Base-by-base conservation (phyloP, 2,329 filamentous ascomycete species). In the Arthrobotrys megalospora region DNA sequence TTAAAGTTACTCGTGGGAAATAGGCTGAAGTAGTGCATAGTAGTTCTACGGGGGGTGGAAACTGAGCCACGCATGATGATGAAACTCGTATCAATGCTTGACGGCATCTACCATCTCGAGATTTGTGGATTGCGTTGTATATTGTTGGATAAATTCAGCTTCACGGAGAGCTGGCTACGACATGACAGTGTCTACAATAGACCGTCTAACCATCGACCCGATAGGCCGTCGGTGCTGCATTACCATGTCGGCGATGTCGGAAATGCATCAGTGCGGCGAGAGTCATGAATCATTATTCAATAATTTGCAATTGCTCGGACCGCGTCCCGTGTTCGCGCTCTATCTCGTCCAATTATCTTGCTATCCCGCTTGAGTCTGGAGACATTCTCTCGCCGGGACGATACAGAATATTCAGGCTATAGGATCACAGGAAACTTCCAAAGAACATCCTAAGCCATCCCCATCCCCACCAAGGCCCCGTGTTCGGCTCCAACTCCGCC, bases 391-490 rank as follows among this genome's bases (percentile, higher is more conserved):
- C 43, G 43, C 19, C 7, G 12, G 2, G 36, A n/a, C 36, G 6
- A 43, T 16, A 60, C 11, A 41, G 8, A 50, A 8, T 28, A 67
- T 50, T 47, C 63, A 47, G 36, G 32, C 65, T 48, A 41, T 43
- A 38, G 11, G 34, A 45, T 55, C 53, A 78, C 36, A 78, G 50
- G 43, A 78, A 78, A 38, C 75, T 78, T 34, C 67, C 66, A 62
- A 78, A 68, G 38, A 78, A 68, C 21, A 72, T 48, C 45, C 75
- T 63, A 7, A 55, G 16, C 62, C 60, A 72, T 32, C 24, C 63
- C 75, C 67, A 78, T 43, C 67, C 75, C 52, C 60, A 63, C 75
- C 75, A 78, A 12, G 75, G 75, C 19, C 60, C 75, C 45, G 67
- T 78, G 38, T 53, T 78, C 16, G 75, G 75, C 43, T 78, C 75